Evolutionary conservation across 345 rosid species (phyloP), one percentile per base, ranked within the genome.

Genomic region (Gossypium ekmanianum): DNA sequence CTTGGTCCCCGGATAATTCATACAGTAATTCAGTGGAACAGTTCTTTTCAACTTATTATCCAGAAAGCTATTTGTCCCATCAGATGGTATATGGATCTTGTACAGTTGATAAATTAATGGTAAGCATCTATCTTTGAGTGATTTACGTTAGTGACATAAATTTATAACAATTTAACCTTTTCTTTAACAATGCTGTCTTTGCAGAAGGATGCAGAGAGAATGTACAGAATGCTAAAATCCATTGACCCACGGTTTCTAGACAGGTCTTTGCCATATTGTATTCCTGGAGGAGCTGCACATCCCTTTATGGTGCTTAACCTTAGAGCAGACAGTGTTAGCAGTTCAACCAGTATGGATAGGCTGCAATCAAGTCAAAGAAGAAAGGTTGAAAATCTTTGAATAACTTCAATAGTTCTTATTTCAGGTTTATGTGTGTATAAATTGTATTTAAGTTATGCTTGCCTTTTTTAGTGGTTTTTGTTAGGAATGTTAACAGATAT

Each of bases 51-150:
- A 84, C 80, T 55, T 95, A 90, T 82, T 91, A 95, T 84, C 81
- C 88, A 79, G 77, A 88, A 45, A 88, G 89, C 81, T 95, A 95
- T 78, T 51, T 95, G 84, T 88, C 97, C 47, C 97, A 93, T 78
- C 93, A 93, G 71, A 90, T 93, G 91, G 92, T 93, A 73, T 88
- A 89, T 82, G 87, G 70, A 20, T 76, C 81, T 74, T 85, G 96
- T 61, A 74, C 84, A 59, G 77, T 93, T 75, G 88, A 88, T 79
- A 91, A 86, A 81, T 77, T 95, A 68, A 81, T 90, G 98, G 99
- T 95, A 80, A 51, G 88, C 43, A 34, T 66, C 75, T 76, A 26
- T 68, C 55, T 11, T 72, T 51, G 24, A 47, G 52, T 73, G 63
- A 66, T 65, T 48, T 75, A 27, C 54, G 57, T 56, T 69, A 29